Conservation (phyloP, 2,329 filamentous ascomycete genomes). For the Cercospora brassicicola region DNA sequence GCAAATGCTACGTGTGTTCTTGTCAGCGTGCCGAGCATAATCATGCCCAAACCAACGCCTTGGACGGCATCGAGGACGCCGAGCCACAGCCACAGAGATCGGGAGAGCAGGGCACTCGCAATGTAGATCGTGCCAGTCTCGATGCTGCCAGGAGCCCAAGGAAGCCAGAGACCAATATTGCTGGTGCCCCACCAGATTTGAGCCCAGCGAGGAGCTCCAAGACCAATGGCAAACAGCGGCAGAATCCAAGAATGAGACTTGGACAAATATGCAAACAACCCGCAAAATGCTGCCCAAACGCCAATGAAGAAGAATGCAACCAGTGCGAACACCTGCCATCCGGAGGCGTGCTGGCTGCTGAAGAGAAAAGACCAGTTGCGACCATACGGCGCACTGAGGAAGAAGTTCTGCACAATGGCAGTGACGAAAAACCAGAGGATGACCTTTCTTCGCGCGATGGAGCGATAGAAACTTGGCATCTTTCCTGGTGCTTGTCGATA, state of each 20-base stretch:
- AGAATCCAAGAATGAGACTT: constrained; percentile 64
- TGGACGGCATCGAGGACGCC: constrained; percentile 64
- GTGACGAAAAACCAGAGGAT: constrained; percentile 66
- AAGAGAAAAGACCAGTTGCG: constrained; percentile 66
- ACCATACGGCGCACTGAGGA: constrained; percentile 63
- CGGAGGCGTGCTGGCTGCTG: constrained; percentile 54
- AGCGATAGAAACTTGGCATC: constrained; percentile 64
- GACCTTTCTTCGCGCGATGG: constrained; percentile 61
- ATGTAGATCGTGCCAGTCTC: constrained; percentile 46
- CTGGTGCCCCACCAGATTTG: constrained; percentile 66
- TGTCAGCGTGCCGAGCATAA: constrained; percentile 61
- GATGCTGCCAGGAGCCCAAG: constrained; percentile 51
- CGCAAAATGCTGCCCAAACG: constrained; percentile 56
- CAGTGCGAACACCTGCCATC: constrained; percentile 58
- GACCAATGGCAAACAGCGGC: constrained; percentile 64
- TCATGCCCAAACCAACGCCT: constrained; percentile 66
- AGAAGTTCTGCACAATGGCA: constrained; percentile 66
- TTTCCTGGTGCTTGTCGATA: constrained; percentile 63
- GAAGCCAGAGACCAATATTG: constrained; percentile 60
- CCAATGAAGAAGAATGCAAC: constrained; percentile 54
- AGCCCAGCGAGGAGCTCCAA: constrained; percentile 64
- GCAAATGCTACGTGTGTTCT: constrained; percentile 63
- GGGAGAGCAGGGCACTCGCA: constrained; percentile 55
- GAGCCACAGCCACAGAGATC: constrained; percentile 65
- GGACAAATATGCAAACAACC: constrained; percentile 53